phyloP scores from a whole-genome alignment of 345 rosid species.

The Salix viminalis region DNA sequence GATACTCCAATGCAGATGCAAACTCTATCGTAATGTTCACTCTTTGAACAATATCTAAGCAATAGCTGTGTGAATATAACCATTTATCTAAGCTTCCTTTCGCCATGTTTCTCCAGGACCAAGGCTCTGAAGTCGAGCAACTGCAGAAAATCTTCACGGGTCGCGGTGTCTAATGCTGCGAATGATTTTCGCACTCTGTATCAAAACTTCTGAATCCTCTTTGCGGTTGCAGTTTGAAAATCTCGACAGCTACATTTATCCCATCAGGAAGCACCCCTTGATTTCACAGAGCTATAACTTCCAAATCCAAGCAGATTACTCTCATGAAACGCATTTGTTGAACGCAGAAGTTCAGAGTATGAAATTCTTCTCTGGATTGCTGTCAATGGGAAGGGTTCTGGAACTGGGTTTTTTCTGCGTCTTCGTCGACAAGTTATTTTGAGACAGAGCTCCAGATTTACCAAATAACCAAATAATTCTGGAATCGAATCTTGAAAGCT shows the following conservation, averaged over 20 bases:
- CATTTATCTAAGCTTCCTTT: neutral
- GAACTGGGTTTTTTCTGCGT: neutral
- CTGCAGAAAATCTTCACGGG: conserved; percentile 3
- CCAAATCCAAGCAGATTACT: conserved; percentile 4
- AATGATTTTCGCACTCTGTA: neutral
- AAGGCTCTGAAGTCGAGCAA: neutral
- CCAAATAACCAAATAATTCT: conserved; percentile 8
- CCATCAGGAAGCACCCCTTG: no score
- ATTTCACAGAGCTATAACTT: no score
- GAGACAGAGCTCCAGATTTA: conserved; percentile 15
- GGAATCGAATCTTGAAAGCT: conserved; percentile 18
- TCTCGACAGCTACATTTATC: no score
- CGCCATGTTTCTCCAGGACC: conserved; percentile 3
- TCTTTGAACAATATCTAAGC: neutral
- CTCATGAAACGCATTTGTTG: conserved; percentile 15
- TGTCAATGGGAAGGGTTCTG: neutral
- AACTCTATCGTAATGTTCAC: neutral
- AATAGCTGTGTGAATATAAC: neutral
- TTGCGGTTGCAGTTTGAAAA: no score
- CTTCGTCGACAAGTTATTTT: neutral
- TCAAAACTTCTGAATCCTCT: neutral
- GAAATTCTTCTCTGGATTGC: conserved; percentile 3
- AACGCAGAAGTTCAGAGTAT: neutral
- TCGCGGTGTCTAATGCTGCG: neutral
- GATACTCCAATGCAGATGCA: conserved; percentile 2